phyloP scores from a whole-genome alignment of 2,329 filamentous ascomycete genomes.

The Fusarium anthophilum region DNA sequence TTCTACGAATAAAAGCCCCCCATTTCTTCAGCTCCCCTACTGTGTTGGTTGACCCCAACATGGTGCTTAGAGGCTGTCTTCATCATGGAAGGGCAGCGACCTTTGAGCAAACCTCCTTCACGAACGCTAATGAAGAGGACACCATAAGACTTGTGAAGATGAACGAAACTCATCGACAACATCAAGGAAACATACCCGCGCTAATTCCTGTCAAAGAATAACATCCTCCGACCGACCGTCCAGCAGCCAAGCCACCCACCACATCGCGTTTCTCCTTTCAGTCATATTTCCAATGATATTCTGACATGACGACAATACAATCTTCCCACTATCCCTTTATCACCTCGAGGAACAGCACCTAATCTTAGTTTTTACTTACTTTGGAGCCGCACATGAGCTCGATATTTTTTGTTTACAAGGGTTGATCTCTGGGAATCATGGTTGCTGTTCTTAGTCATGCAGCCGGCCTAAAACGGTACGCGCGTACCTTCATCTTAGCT shows the following conservation, averaged over 20 bases:
- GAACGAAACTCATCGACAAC: not conserved
- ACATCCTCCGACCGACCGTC: not conserved
- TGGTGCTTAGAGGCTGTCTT: not conserved
- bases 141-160: not conserved
- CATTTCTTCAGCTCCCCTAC: rapidly evolving
- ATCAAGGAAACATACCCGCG: not conserved
- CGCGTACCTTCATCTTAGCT: not conserved
- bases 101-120: not conserved
- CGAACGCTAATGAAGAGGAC: rapidly evolving
- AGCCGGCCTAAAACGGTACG: not conserved
- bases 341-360: not conserved
- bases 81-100: not conserved
- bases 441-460: not conserved
- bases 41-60: not conserved
- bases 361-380: not conserved
- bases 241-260: not conserved
- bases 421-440: not conserved
- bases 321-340: rapidly evolving
- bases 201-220: not conserved
- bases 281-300: no score
- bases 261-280: not conserved
- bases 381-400: no score
- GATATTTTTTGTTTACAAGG: no score
- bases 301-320: not conserved
- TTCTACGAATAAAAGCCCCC: rapidly evolving